Conservation (phyloP, 805 yeast genomes). For the Wickerhamomyces mucosus region DNA sequence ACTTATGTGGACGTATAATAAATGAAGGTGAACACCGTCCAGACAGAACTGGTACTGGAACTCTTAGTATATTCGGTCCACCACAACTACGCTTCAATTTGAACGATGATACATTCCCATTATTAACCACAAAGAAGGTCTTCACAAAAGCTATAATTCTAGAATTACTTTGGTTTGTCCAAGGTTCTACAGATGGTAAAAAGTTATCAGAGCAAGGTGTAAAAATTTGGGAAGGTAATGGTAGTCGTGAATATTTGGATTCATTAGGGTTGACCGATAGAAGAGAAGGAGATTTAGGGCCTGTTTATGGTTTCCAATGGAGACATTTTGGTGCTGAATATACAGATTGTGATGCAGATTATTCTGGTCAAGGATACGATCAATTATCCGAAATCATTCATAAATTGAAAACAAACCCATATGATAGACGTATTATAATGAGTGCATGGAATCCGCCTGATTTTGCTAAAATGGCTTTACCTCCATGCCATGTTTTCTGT, state of each 20-base stretch:
- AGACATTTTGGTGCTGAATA: constrained; percentile 97
- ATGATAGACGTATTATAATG: constrained; percentile 87
- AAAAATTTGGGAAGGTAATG: constrained; percentile 99
- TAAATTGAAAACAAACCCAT: constrained; percentile 79
- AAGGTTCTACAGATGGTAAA: constrained; percentile 85
- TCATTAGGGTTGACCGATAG: constrained; percentile 69
- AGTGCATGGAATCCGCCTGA: constrained; percentile 99
- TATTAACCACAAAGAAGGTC: constrained; percentile 87
- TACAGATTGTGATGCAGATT: constrained; percentile 77
- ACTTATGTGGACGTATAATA: constrained; percentile 68
- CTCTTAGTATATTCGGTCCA: constrained; percentile 85
- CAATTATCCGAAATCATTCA: constrained; percentile 76
- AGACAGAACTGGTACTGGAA: constrained; percentile 98
- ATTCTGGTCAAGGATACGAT: constrained; percentile 81
- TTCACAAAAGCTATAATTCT: constrained; percentile 82
- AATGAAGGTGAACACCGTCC: constrained; percentile 83
- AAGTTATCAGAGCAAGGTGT: constrained; percentile 73
- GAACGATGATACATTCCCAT: constrained; percentile 66
- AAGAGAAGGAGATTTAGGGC: constrained; percentile 92
- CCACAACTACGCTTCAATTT: constrained; percentile 85
- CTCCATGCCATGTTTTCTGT: constrained; percentile 96
- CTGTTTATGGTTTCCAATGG: constrained; percentile 99
- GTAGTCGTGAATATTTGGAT: constrained; percentile 85
- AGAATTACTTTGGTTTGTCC: constrained; percentile 88
- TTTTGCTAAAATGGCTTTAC: constrained; percentile 87